A percentile compares a stretch with the other conserved stretches of the same genome.
Evolutionary conservation across 2,329 filamentous ascomycete genomes (phyloP).

Genomic region (Helotiales sp.): DNA sequence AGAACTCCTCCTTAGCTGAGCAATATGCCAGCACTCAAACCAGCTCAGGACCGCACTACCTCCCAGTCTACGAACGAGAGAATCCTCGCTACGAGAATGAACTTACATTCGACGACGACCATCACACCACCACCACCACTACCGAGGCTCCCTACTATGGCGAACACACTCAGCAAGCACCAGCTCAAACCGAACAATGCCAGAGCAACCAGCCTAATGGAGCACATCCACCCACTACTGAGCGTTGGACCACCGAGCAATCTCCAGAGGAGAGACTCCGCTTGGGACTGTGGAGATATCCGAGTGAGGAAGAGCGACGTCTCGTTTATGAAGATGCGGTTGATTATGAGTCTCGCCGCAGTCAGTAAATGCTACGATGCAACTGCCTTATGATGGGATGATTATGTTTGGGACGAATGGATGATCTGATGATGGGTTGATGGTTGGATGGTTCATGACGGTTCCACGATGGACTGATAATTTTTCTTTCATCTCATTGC

Average conservation of each 20-base stretch:
- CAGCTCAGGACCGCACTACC: not conserved
- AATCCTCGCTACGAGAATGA: conserved; percentile 3
- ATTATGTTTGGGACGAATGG: not conserved
- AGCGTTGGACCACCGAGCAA: conserved; percentile 12
- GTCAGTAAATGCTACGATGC: not conserved
- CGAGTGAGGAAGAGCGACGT: conserved; percentile 8
- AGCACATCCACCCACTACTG: conserved; percentile 10
- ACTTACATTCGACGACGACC: conserved; percentile 1
- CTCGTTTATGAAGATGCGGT: conserved; percentile 8
- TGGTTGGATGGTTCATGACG: not conserved
- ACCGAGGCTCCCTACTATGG: not conserved
- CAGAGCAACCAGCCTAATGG: not conserved
- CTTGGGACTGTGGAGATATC: conserved; percentile 20
- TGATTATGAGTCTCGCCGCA: conserved; percentile 4
- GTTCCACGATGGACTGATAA: not conserved
- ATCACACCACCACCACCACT: not conserved
- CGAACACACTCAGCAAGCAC: not conserved
- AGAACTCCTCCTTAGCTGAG: not conserved
- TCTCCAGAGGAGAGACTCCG: conserved; percentile 21
- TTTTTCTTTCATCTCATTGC: not conserved
- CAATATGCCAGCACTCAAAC: not conserved
- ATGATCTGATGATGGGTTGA: not conserved
- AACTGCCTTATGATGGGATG: not conserved
- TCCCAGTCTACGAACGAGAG: not conserved
- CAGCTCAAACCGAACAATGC: not conserved